Conservation (phyloP, 768 basidiomycete species). For the Lactifluus rugatus region DNA sequence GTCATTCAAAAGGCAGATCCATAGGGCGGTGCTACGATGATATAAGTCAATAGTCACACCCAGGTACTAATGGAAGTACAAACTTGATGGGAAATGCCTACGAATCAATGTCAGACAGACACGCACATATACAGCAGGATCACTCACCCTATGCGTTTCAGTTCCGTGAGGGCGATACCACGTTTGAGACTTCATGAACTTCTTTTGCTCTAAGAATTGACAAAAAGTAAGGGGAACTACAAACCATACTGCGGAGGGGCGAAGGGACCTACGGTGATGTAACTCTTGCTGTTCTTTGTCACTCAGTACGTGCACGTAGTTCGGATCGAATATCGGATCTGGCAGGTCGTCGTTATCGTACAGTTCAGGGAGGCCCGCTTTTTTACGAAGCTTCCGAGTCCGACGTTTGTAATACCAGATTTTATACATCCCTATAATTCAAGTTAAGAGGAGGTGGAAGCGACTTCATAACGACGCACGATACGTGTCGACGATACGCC, state of each 20-base stretch:
- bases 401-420: constrained; percentile 67
- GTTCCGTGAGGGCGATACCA: constrained; percentile 87
- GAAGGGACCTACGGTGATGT: constrained; percentile 45
- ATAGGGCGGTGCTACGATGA: constrained; percentile 46
- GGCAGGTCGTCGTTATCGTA: constrained; percentile 74
- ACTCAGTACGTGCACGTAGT: constrained; percentile 62
- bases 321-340: constrained; percentile 61
- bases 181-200: constrained; percentile 62
- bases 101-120: constrained; percentile 27
- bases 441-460: neutral
- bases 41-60: neutral
- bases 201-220: constrained; percentile 46
- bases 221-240: constrained; percentile 2
- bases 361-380: constrained; percentile 56
- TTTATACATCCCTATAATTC: constrained; percentile 46
- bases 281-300: constrained; percentile 55
- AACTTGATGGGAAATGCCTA: constrained; percentile 66
- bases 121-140: constrained; percentile 6
- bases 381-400: constrained; percentile 47
- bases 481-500: constrained; percentile 65
- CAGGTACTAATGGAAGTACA: constrained; percentile 14
- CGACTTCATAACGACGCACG: constrained; percentile 32
- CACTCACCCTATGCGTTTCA: constrained; percentile 58
- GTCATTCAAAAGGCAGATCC: constrained; percentile 64
- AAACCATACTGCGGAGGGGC: neutral